A percentile compares a stretch with the other conserved stretches of the same genome.
phyloP scores from a whole-genome alignment of 768 basidiomycete species.

The Hortiboletus flavorubellus region DNA sequence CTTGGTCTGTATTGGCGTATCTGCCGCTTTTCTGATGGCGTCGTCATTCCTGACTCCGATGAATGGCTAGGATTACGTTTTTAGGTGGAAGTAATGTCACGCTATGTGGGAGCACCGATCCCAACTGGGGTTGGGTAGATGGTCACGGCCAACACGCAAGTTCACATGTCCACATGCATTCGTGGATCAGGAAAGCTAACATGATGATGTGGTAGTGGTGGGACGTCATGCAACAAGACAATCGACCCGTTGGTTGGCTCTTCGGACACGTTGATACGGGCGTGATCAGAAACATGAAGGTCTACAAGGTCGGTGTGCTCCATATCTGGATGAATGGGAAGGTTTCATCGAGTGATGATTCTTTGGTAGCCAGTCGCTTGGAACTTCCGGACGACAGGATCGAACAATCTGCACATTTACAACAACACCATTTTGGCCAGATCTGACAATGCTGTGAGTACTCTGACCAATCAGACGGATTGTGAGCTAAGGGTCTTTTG shows the following conservation, averaged over 20 bases:
- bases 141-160: slow-evolving; percentile 53
- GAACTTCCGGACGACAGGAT: slow-evolving; percentile 54
- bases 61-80: slow-evolving; percentile 47
- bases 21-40: too few relatives aligned
- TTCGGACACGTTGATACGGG: slow-evolving; percentile 53
- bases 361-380: slow-evolving; percentile 49
- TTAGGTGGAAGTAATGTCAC: slow-evolving; percentile 56
- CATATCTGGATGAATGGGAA: not conserved
- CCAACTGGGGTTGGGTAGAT: slow-evolving; percentile 64
- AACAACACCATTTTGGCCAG: not conserved
- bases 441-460: not conserved
- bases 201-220: slow-evolving; percentile 45
- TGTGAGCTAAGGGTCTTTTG: too few relatives aligned
- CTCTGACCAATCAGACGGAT: not conserved
- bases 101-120: slow-evolving; percentile 47
- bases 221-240: slow-evolving; percentile 48
- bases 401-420: slow-evolving; percentile 45
- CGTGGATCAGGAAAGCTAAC: not conserved
- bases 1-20: not conserved
- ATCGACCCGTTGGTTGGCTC: slow-evolving; percentile 53
- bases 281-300: slow-evolving; percentile 55
- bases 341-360: not conserved
- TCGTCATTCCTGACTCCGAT: not conserved
- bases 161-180: not conserved
- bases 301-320: slow-evolving; percentile 42